Base-by-base conservation (phyloP, 2,329 filamentous ascomycete genomes). In the Clarireedia hainanense region DNA sequence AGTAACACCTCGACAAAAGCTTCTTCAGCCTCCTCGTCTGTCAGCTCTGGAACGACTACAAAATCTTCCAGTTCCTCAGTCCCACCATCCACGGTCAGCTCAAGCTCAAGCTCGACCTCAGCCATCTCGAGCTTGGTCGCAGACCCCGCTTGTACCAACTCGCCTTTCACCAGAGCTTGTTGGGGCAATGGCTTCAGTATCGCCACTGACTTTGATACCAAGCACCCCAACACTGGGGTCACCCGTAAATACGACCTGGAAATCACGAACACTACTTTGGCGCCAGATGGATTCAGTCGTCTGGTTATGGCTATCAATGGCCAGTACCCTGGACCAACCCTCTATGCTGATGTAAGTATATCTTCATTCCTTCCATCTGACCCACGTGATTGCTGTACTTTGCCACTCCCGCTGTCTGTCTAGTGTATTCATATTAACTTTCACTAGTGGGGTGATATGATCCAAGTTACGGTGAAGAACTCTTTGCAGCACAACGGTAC, bases 221-320 rank as follows among this genome's bases (percentile, higher is more conserved):
- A 61, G 3, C 63, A 57, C 30, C 70, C 70, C 5, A 57, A 65
- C 20, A 72, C 70, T 39, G 69, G 69, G 7, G 67, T 70, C 0
- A 67, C 65, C 1, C 63, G 66, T 9, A 57, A 64, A 55, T 68
- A 66, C 49, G 64, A 61, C 56, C 56, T 66, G 17, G 58, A 58
- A 20, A 55, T 63, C 10, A 55, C 61, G 20, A 65, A 66, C 39
- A 56, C 55, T 2, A 67, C 64, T 17, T 40, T 70, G 27, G 61
- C 67, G 3, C 72, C 72, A 6, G 74, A 76, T 67, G 74, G 74
- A 17, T 68, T 66, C 46, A 55, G 58, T 5, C 66, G 68, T 23
- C 86, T 87, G 64, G 80, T 89, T 6, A 47, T 69, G 20, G 47
- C 64, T 10, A 59, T 68, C 48, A 70, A 70, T 51, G 64, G 63